phyloP scores from a whole-genome alignment of 345 rosid genomes.

The Cardiospermum halicacabum region DNA sequence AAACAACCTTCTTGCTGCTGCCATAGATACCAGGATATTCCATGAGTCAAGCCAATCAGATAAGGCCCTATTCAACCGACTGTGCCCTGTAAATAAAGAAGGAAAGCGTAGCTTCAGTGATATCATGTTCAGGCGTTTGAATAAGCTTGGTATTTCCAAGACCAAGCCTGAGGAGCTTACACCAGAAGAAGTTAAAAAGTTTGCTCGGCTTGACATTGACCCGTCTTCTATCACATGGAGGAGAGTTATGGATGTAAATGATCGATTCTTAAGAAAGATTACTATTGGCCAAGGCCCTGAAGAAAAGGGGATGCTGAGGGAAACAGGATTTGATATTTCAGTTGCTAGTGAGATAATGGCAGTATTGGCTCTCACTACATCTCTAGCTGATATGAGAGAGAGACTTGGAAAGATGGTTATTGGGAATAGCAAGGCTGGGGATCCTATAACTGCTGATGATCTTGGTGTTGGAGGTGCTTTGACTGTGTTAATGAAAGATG shows the following conservation, averaged over 20 bases:
- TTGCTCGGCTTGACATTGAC: conserved; percentile 91
- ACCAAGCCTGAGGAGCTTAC: conserved; percentile 84
- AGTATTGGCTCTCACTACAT: conserved; percentile 92
- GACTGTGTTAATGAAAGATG: conserved; percentile 96
- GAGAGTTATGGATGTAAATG: conserved; percentile 98
- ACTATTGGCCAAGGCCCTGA: conserved; percentile 93
- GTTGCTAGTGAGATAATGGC: conserved; percentile 99
- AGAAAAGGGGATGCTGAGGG: conserved; percentile 96
- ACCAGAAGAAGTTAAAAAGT: conserved; percentile 65
- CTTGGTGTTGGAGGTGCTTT: conserved; percentile 98
- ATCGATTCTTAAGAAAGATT: conserved; percentile 89
- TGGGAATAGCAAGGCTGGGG: conserved; percentile 93
- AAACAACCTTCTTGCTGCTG: conserved; percentile 98
- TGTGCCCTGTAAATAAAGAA: conserved; percentile 85
- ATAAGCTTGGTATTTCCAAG: conserved; percentile 83
- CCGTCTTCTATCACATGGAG: conserved; percentile 90
- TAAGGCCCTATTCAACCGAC: conserved; percentile 87
- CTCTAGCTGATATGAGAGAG: conserved; percentile 96
- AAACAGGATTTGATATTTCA: conserved; percentile 92
- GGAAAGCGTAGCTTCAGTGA: conserved; percentile 74
- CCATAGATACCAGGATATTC: conserved; percentile 92
- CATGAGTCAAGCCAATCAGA: conserved; percentile 91
- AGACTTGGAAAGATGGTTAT: conserved; percentile 96
- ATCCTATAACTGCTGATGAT: conserved; percentile 95
- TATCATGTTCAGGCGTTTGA: conserved; percentile 82